Percentiles rank a stretch among this genome's conserved stretches.
Evolutionary conservation across 768 basidiomycete species (phyloP).

Genomic region (Jaapia argillacea): DNA sequence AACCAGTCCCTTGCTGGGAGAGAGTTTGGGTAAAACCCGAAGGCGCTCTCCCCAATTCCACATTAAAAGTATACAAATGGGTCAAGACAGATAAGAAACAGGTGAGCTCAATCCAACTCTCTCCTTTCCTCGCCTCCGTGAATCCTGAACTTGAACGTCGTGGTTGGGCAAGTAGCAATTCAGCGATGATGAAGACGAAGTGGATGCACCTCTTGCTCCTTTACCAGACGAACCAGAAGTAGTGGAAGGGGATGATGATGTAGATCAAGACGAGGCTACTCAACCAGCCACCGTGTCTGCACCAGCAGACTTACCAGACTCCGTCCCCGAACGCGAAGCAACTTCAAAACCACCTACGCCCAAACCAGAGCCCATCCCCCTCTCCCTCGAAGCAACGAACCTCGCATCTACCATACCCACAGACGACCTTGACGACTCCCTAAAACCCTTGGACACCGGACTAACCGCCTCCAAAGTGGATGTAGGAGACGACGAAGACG

Average conservation of each 20-base stretch:
- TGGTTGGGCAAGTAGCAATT: slow-evolving; percentile 83
- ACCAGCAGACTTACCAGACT: slow-evolving; percentile 28
- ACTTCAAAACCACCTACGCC: slow-evolving; percentile 59
- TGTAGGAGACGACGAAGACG: slow-evolving; percentile 7
- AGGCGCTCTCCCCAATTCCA: slow-evolving; percentile 41
- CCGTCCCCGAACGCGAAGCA: slow-evolving; percentile 31
- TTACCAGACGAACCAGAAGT: slow-evolving; percentile 71
- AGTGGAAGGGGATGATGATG: slow-evolving; percentile 67
- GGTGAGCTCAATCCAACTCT: slow-evolving; percentile 28
- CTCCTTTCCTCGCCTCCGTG: slow-evolving; percentile 2
- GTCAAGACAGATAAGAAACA: slow-evolving; percentile 71
- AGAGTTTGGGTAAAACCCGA: slow-evolving; percentile 62
- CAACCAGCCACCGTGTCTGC: slow-evolving; percentile 19
- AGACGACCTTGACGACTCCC: slow-evolving; percentile 40
- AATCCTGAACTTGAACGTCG: too few species aligned
- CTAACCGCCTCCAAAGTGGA: slow-evolving; percentile 16
- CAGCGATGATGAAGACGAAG: slow-evolving; percentile 76
- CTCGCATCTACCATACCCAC: slow-evolving; percentile 24
- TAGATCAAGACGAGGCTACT: slow-evolving; percentile 53
- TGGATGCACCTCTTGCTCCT: slow-evolving; percentile 72
- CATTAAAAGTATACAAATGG: slow-evolving; percentile 67
- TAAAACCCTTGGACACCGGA: slow-evolving; percentile 46
- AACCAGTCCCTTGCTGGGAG: slow-evolving; percentile 84
- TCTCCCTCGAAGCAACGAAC: slow-evolving; percentile 37
- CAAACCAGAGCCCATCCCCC: slow-evolving; percentile 54